These are phyloP conservation scores for Saturnispora silvae DNA, from an alignment of 805 yeast genomes.

Conservation along the genomic window DNA sequence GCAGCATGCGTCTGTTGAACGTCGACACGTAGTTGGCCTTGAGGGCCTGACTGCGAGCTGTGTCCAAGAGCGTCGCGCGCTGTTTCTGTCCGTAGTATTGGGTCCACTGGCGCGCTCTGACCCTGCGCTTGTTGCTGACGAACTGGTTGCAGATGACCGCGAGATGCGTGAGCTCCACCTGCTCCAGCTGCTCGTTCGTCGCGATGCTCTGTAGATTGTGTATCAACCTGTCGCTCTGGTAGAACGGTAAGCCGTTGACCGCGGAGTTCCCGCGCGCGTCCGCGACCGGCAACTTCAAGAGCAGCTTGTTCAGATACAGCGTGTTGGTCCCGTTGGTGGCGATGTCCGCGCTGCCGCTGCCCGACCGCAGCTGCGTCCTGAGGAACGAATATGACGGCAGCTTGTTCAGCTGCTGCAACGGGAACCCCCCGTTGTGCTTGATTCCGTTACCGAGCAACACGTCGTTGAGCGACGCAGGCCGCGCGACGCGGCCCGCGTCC, in stretches of 20 bases:
- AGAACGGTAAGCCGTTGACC: constrained; percentile 35
- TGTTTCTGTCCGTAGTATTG: constrained; percentile 33
- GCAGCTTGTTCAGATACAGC: constrained; percentile 15
- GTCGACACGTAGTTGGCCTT: constrained; percentile 2
- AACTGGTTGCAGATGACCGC: constrained; percentile 36
- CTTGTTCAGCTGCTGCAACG: constrained; percentile 22
- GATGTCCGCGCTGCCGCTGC: not conserved
- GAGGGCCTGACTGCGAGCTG: constrained; percentile 7
- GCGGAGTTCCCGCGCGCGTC: not conserved
- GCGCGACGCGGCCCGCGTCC: not conserved
- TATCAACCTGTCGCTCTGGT: constrained; percentile 22
- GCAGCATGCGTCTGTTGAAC: not conserved
- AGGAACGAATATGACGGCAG: constrained; percentile 26
- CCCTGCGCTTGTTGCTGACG: constrained; percentile 30
- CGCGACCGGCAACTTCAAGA: constrained; percentile 20
- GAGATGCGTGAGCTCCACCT: constrained; percentile 40
- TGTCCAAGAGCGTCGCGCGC: constrained; percentile 1
- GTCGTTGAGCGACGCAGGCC: constrained; percentile 5
- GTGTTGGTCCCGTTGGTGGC: not conserved
- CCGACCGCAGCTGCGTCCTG: constrained; percentile 11
- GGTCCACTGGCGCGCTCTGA: constrained; percentile 38
- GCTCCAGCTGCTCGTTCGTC: constrained; percentile 26
- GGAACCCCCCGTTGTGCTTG: constrained; percentile 25
- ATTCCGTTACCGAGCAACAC: constrained; percentile 27
- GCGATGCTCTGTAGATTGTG: constrained; percentile 11